These are phyloP conservation scores for Aspergillus campestris DNA, from an alignment of 495 filamentous ascomycete species.

Conservation along the genomic window DNA sequence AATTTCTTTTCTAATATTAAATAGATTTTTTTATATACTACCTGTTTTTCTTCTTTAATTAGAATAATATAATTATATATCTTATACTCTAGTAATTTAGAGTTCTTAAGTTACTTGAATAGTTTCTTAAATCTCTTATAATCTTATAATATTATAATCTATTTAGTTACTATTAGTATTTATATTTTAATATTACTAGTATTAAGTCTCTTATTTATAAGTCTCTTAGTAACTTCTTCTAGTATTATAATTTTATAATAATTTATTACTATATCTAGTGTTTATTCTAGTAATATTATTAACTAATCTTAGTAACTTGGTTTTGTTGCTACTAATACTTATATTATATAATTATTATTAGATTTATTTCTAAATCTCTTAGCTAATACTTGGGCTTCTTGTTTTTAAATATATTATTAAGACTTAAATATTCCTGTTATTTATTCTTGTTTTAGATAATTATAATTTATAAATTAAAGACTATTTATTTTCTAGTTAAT, in stretches of 20 bases:
- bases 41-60: constrained; percentile 4
- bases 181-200: neutral
- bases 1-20: constrained; percentile 9
- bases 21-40: constrained; percentile 10
- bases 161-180: neutral
- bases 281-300: constrained; percentile 1
- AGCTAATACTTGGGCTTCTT: constrained; percentile 2
- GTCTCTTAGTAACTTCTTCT: neutral
- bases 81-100: constrained; percentile 2
- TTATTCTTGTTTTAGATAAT: neutral
- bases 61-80: constrained; percentile 4
- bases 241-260: neutral
- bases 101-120: constrained; percentile 4
- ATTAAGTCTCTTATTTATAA: neutral
- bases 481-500: neutral
- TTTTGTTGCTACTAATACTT: constrained; percentile 3
- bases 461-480: neutral
- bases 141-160: neutral
- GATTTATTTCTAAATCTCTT: neutral
- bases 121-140: constrained; percentile 3
- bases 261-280: neutral
- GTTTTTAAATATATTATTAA: neutral
- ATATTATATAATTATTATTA: constrained; percentile 7
- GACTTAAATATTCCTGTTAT: constrained; percentile 1
- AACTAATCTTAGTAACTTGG: constrained; percentile 2